Evolutionary conservation across 768 basidiomycete genomes (phyloP).

Genomic region (Ephemerocybe angulata): DNA sequence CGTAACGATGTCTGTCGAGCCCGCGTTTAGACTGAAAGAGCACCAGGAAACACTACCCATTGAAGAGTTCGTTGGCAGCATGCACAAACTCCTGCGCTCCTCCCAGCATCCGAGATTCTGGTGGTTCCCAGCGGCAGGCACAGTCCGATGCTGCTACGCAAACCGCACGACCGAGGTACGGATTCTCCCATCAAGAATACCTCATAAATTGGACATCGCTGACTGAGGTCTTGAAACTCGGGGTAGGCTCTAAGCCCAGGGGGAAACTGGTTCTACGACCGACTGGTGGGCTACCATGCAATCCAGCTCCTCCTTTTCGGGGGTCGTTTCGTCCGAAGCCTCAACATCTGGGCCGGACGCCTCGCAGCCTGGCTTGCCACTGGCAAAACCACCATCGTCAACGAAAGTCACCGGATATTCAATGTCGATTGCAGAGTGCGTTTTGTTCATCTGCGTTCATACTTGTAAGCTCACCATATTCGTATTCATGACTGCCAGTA

Average conservation of each 20-base stretch:
- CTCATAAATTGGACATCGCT: too few relatives aligned
- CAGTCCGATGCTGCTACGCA: conserved; percentile 66
- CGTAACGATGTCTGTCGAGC: conserved; percentile 75
- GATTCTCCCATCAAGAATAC: conserved; percentile 1
- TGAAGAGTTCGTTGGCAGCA: conserved; percentile 50
- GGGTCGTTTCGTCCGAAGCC: conserved; percentile 55
- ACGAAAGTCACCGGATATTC: conserved; percentile 80
- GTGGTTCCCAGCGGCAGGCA: conserved; percentile 88
- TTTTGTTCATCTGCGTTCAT: conserved; percentile 10
- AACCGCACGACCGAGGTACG: conserved; percentile 75
- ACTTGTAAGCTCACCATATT: conserved; percentile 11
- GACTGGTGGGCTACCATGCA: conserved; percentile 73
- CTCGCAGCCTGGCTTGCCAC: conserved; percentile 68
- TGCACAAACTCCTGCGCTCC: conserved; percentile 55
- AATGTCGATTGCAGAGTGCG: conserved; percentile 91
- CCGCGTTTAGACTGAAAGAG: conserved; percentile 79
- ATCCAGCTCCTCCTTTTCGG: conserved; percentile 82
- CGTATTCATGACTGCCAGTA: conserved; percentile 70
- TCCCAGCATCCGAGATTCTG: conserved; percentile 90
- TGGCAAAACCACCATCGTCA: conserved; percentile 54
- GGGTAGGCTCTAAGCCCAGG: conserved; percentile 48
- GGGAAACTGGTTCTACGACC: conserved; percentile 66
- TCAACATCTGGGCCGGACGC: conserved; percentile 63
- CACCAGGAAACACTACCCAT: conserved; percentile 59
- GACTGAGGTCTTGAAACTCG: too few relatives aligned